phyloP scores from a whole-genome alignment of 164 flowering plant species.

The Echeveria elegans region DNA sequence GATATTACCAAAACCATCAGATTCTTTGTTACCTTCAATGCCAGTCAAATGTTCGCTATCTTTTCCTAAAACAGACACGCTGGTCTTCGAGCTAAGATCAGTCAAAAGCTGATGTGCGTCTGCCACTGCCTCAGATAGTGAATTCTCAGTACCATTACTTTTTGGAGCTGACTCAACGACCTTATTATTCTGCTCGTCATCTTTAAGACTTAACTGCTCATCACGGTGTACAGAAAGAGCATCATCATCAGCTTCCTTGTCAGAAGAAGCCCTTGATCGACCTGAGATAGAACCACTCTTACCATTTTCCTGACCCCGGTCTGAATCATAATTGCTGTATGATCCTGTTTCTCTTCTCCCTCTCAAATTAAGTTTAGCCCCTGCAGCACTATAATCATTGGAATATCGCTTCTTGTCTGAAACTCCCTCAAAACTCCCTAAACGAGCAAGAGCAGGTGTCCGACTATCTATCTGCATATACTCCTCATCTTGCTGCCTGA shows the following conservation, averaged over 20 bases:
- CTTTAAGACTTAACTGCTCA: conserved; percentile 21
- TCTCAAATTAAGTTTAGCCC: conserved; percentile 26
- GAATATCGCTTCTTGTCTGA: conserved; percentile 33
- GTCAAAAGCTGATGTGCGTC: conserved; percentile 22
- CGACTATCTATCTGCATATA: conserved; percentile 31
- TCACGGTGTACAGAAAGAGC: conserved; percentile 21
- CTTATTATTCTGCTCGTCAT: conserved; percentile 19
- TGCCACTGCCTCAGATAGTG: conserved; percentile 24
- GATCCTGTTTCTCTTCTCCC: conserved; percentile 45
- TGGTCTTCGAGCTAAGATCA: too few species aligned
- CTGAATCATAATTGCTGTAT: conserved; percentile 31
- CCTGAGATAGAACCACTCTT: conserved; percentile 43
- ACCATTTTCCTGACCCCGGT: conserved; percentile 44
- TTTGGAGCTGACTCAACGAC: conserved; percentile 19
- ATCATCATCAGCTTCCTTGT: conserved; percentile 33
- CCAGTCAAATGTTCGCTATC: conserved; percentile 19
- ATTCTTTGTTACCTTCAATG: conserved; percentile 21
- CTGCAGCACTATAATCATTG: conserved; percentile 32
- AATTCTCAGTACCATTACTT: conserved; percentile 20
- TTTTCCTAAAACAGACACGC: conserved; percentile 24
- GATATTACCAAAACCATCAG: conserved; percentile 22
- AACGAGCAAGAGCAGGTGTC: conserved; percentile 41
- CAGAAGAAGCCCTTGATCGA: conserved; percentile 28
- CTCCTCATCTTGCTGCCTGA: conserved; percentile 19
- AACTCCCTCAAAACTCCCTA: conserved; percentile 39